Evolutionary conservation across 23 red algal species (phyloP).

Genomic region (Pyropia haitanensis): DNA sequence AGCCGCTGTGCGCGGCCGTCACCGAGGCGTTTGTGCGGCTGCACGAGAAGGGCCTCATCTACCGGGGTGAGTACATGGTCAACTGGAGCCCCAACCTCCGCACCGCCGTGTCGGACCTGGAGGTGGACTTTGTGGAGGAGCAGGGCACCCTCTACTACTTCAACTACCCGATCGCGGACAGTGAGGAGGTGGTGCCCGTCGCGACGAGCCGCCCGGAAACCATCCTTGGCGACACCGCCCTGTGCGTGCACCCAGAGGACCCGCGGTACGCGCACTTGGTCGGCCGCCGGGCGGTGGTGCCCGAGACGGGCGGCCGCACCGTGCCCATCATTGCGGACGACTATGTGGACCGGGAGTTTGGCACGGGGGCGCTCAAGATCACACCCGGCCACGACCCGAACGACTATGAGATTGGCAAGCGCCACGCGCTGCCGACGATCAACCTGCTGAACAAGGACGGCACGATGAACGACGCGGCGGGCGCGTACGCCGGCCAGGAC

Average conservation of each 20-base stretch:
- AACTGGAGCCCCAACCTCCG: slow-evolving; percentile 91
- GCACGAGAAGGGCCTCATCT: slow-evolving; percentile 76
- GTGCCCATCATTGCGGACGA: slow-evolving; percentile 87
- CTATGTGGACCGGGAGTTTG: slow-evolving; percentile 90
- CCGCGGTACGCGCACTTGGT: slow-evolving; percentile 53
- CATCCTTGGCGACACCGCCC: slow-evolving; percentile 84
- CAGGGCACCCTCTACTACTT: slow-evolving; percentile 92
- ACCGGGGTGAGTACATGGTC: slow-evolving; percentile 91
- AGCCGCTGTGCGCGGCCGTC: slow-evolving; percentile 45
- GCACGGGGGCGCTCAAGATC: slow-evolving; percentile 95
- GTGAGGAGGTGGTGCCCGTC: slow-evolving; percentile 60
- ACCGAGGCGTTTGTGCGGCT: slow-evolving; percentile 85
- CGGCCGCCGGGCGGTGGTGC: slow-evolving; percentile 57
- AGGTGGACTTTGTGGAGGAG: slow-evolving; percentile 92
- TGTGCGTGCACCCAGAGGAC: slow-evolving; percentile 95
- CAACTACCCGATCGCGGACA: slow-evolving; percentile 57
- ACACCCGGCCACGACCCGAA: slow-evolving; percentile 91
- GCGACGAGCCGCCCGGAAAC: slow-evolving; percentile 93
- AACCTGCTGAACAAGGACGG: slow-evolving; percentile 91
- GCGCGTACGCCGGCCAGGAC: slow-evolving; percentile 67
- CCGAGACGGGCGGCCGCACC: slow-evolving; percentile 41
- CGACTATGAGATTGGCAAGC: slow-evolving; percentile 91
- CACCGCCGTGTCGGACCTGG: slow-evolving; percentile 95
- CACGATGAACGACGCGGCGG: slow-evolving; percentile 64
- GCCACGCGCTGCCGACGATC: slow-evolving; percentile 61